These are phyloP conservation scores for Exobasidium rhododendri DNA, from an alignment of 1,284 basidiomycete genomes.

Conservation along the genomic window DNA sequence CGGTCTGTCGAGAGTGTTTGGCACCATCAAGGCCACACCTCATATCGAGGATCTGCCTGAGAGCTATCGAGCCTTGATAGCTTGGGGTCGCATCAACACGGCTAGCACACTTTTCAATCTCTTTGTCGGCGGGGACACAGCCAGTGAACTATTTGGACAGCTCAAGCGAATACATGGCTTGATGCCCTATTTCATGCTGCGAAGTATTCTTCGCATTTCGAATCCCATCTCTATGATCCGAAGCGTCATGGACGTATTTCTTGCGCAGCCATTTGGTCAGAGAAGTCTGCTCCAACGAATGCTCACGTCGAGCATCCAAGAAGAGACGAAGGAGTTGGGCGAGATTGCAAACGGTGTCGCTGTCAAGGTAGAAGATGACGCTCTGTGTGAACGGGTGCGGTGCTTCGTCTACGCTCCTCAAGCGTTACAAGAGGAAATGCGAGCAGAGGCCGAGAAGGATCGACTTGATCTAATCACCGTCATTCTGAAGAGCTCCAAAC, in stretches of 20 bases:
- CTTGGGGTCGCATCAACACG: conserved; percentile 84
- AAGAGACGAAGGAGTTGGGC: conserved; percentile 78
- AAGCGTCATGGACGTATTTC: conserved; percentile 84
- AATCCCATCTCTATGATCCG: conserved; percentile 97
- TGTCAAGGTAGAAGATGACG: conserved; percentile 80
- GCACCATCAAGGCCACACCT: conserved; percentile 77
- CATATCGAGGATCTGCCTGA: conserved; percentile 74
- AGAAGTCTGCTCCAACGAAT: conserved; percentile 75
- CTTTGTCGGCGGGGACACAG: conserved; percentile 86
- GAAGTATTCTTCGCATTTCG: conserved; percentile 83
- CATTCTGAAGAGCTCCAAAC: conserved; percentile 68
- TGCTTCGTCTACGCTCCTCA: conserved; percentile 79
- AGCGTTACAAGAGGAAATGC: conserved; percentile 71
- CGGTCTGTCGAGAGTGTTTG: conserved; percentile 81
- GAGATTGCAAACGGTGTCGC: conserved; percentile 82
- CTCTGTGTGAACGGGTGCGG: conserved; percentile 82
- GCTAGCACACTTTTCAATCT: conserved; percentile 95
- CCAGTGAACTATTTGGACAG: conserved; percentile 80
- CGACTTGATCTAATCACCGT: conserved; percentile 74
- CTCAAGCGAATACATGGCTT: conserved; percentile 90
- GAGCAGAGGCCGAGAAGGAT: conserved; percentile 61
- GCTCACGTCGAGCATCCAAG: conserved; percentile 85
- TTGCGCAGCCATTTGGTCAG: conserved; percentile 95
- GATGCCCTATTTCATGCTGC: conserved; percentile 97
- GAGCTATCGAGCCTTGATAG: conserved; percentile 82